phyloP scores from a whole-genome alignment of 805 yeast species.

The Candida chilensis region DNA sequence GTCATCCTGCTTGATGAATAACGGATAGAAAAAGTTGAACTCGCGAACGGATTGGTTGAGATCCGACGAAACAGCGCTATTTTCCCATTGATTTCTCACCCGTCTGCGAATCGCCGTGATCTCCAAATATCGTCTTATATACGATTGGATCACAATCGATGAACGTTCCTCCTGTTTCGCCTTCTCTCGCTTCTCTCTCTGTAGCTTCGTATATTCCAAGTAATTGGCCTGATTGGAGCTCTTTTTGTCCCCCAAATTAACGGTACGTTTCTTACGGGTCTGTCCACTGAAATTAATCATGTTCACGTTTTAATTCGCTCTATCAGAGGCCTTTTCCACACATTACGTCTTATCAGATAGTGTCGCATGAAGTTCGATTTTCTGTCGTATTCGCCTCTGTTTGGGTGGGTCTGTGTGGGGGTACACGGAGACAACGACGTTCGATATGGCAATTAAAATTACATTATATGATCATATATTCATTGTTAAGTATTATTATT shows the following conservation, averaged over 20 bases:
- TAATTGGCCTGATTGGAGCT: conserved; percentile 29
- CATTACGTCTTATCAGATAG: no score
- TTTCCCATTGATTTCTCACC: conserved; percentile 10
- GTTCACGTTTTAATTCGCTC: no score
- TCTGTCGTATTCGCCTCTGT: no score
- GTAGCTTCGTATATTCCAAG: conserved; percentile 56
- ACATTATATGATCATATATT: no score
- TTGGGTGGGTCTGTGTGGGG: no score
- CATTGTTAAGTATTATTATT: no score
- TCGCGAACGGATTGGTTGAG: conserved; percentile 9
- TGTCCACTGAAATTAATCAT: conserved; percentile 63
- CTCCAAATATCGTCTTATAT: conserved; percentile 30
- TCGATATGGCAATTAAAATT: no score
- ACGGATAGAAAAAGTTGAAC: conserved; percentile 18
- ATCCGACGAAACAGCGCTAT: no score
- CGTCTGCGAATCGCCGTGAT: conserved; percentile 12
- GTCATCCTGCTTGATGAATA: conserved; percentile 7
- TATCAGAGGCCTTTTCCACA: no score
- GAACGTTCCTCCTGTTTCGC: conserved; percentile 40
- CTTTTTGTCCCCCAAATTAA: conserved; percentile 52
- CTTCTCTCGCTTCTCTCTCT: conserved; percentile 57
- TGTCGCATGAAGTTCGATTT: no score
- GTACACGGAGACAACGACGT: no score
- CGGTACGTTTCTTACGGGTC: conserved; percentile 43
- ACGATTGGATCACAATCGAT: conserved; percentile 39